These are phyloP conservation scores for Scleromitrula shiraiana DNA, from an alignment of 2,329 filamentous ascomycete genomes.

Conservation along the genomic window DNA sequence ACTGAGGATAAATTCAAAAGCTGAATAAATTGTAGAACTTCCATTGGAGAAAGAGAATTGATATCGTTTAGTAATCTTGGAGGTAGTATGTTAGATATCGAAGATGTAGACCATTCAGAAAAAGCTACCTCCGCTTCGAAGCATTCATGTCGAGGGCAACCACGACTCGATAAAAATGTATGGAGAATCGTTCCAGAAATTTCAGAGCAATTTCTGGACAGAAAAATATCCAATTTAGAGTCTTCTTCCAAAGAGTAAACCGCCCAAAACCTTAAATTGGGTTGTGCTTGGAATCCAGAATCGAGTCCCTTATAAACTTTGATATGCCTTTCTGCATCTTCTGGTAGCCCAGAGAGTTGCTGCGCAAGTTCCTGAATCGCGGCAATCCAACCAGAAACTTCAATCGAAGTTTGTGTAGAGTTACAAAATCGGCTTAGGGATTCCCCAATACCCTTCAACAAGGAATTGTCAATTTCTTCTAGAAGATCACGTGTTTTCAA, in stretches of 20 bases:
- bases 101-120: constrained; percentile 30
- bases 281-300: constrained; percentile 31
- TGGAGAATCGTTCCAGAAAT: constrained; percentile 30
- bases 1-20: not conserved
- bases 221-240: constrained; percentile 29
- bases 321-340: constrained; percentile 26
- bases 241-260: constrained; percentile 22
- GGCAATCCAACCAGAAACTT: constrained; percentile 13
- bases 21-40: constrained; percentile 7
- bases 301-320: constrained; percentile 32
- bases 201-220: constrained; percentile 30
- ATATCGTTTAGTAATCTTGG: constrained; percentile 36
- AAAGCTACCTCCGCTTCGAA: constrained; percentile 33
- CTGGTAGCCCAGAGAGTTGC: constrained; percentile 10
- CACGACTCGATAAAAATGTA: constrained; percentile 33
- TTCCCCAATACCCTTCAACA: constrained; percentile 4
- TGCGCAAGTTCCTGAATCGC: constrained; percentile 17
- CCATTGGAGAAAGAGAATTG: constrained; percentile 32
- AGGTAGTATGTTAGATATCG: constrained; percentile 19
- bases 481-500: constrained; percentile 9
- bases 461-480: not conserved
- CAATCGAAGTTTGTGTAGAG: constrained; percentile 20
- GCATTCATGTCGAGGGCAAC: constrained; percentile 29
- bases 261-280: constrained; percentile 31
- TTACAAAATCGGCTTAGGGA: not conserved